Base-by-base conservation (phyloP, 768 basidiomycete genomes). In the Hydnomerulius pinastri region DNA sequence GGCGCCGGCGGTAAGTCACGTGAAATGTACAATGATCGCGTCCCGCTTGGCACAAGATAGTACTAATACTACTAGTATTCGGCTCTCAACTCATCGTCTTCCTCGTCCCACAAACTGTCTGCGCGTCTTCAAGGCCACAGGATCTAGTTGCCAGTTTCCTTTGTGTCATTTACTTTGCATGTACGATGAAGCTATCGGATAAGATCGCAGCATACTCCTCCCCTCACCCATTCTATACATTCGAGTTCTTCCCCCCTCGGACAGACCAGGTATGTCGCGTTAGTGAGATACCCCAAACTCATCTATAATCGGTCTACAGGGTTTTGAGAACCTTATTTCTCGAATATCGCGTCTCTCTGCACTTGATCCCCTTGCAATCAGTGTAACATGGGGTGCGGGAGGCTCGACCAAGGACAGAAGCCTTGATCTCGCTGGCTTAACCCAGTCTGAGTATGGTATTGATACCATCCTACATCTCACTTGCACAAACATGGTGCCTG, bases 311-410 rank as follows among this genome's bases (percentile, higher is more conserved):
- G 54, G 30, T 25, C 8, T 35, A 15, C 69, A 95, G 85, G 96
- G 96, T 43, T 90, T 97, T 61, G 85, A 90, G 62, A 99, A 99
- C 66, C 77, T 99, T 20, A 74, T 93, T 53, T 76, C 90, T 43
- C 90, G 97, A 38, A 91, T 98, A 56, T 81, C 86, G 24, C 82
- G 97, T 42, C 76, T 98, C 50, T 76, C 86, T n/a, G 61, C 73
- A 6, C 75, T 98, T 12, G 72, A 83, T 29, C 93, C 94, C 6
- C 75, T 94, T 6, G 94, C 90, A 20, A 79, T 98, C 50, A 94
- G 87, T 61, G 80, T 98, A 18, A 98, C 97, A 61, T 98, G 97
- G 97, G 97, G 97, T 37, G 96, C 97, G 0, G 96, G 97, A 9
- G 96, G 97, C 2, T 83, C 85, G 6, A 98, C 96, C 0, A 92